Evolutionary conservation across 139 green algal species (phyloP).

Genomic region (Chlorella sp.): DNA sequence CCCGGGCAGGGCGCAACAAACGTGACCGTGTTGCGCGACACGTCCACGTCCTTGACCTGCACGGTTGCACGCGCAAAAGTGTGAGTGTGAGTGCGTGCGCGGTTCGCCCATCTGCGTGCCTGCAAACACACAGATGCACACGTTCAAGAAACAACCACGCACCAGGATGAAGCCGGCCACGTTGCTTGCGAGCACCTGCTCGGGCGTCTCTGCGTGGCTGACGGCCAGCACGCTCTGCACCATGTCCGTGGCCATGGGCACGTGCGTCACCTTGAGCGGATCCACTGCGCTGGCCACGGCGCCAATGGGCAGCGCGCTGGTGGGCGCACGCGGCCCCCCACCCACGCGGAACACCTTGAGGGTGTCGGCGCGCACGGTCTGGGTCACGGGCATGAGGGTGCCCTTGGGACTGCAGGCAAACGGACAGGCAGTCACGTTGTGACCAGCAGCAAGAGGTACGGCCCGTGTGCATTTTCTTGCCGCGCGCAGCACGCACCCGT

Average conservation of each 20-base stretch:
- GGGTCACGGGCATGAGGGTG: slow-evolving; percentile 38
- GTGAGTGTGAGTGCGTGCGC: neutral
- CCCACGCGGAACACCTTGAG: slow-evolving; percentile 69
- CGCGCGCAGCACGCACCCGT: too few species aligned
- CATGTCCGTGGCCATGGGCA: slow-evolving; percentile 40
- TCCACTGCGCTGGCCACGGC: slow-evolving; percentile 43
- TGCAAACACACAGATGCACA: neutral
- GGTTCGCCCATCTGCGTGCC: neutral
- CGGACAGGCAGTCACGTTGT: too few species aligned
- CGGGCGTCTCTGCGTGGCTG: slow-evolving; percentile 61
- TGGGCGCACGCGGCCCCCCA: slow-evolving; percentile 64
- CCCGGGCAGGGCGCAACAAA: slow-evolving; percentile 68
- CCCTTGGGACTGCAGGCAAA: slow-evolving; percentile 46
- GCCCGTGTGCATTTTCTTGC: too few species aligned
- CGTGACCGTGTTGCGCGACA: slow-evolving; percentile 51
- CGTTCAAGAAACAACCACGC: neutral
- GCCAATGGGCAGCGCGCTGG: slow-evolving; percentile 74
- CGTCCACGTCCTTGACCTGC: slow-evolving; percentile 57
- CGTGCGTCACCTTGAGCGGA: slow-evolving; percentile 47
- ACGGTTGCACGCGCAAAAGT: neutral
- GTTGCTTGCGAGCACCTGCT: slow-evolving; percentile 56
- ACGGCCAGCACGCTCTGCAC: slow-evolving; percentile 81
- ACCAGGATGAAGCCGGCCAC: slow-evolving; percentile 87
- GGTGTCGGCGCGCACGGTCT: slow-evolving; percentile 44
- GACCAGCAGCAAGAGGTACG: too few species aligned